A percentile compares a stretch with the other conserved stretches of the same genome.
phyloP scores from a whole-genome alignment of 2,329 filamentous ascomycete genomes.

The Ceratocystis albifundus region DNA sequence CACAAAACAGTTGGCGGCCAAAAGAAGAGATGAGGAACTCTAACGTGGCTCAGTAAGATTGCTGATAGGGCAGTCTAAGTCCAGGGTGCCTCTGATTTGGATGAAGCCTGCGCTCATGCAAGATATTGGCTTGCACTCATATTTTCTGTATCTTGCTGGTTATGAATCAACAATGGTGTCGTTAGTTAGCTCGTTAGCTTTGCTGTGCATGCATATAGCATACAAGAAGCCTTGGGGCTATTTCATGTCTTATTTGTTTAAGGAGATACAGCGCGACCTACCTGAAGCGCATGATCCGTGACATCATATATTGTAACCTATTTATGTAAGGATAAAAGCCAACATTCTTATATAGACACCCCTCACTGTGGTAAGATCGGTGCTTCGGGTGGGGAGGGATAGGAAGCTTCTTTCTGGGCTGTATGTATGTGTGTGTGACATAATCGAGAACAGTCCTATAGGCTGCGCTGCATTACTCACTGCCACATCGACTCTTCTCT shows the following conservation, averaged over 20 bases:
- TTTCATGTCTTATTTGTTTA: not conserved
- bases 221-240: not conserved
- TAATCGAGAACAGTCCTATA: not conserved
- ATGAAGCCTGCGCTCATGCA: no score
- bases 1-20: not conserved
- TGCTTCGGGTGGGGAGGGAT: not conserved
- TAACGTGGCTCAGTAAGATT: no score
- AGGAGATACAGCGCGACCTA: not conserved
- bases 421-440: not conserved
- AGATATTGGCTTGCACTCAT: not conserved
- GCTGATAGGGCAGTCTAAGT: no score
- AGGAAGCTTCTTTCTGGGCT: no score
- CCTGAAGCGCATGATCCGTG: not conserved
- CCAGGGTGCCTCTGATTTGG: no score
- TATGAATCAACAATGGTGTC: not conserved
- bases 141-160: not conserved
- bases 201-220: not conserved
- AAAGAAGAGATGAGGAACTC: not conserved
- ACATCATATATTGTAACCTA: constrained; percentile 3
- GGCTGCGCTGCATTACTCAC: not conserved
- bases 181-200: not conserved
- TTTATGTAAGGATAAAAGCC: not conserved
- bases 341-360: not conserved
- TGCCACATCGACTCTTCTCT: not conserved
- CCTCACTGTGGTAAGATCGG: not conserved